Conservation (phyloP, 352 stramenopile species). For the Pythium brachiatum region DNA sequence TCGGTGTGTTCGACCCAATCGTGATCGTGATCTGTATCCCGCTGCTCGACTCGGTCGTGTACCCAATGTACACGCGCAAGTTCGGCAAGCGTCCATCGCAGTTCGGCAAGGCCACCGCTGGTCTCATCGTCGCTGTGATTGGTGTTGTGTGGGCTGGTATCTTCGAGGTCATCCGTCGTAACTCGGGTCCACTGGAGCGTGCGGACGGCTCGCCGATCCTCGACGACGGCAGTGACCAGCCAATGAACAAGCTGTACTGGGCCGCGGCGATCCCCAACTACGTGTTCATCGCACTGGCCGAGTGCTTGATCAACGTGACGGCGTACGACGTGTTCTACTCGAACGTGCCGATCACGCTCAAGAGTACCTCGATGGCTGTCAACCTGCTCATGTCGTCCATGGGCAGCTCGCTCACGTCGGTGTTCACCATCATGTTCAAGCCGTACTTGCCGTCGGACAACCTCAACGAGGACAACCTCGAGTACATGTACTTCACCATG, state of each 20-base stretch:
- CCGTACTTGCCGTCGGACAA: conserved; percentile 46
- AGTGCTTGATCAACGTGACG: conserved; percentile 66
- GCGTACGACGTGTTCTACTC: conserved; percentile 63
- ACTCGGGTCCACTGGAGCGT: conserved; percentile 36
- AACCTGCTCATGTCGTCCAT: conserved; percentile 62
- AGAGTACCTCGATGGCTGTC: conserved; percentile 50
- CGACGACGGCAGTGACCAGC: conserved; percentile 37
- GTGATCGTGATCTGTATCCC: conserved; percentile 37
- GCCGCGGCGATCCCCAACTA: conserved; percentile 49
- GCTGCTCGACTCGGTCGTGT: conserved; percentile 32
- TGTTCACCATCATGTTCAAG: conserved; percentile 69
- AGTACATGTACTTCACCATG: conserved; percentile 73
- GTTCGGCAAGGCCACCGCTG: conserved; percentile 34
- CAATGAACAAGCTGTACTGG: conserved; percentile 67
- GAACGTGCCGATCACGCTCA: conserved; percentile 47
- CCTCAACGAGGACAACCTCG: conserved; percentile 59
- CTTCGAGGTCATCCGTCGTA: conserved; percentile 56
- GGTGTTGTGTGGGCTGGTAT: conserved; percentile 44
- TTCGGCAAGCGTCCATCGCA: conserved; percentile 30
- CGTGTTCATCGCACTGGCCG: conserved; percentile 48
- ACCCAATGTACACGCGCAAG: conserved; percentile 29
- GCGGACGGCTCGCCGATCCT: conserved; percentile 33
- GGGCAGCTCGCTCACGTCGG: conserved; percentile 53
- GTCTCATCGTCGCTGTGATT: conserved; percentile 34
- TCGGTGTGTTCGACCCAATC: conserved; percentile 39